A percentile compares a stretch with the other conserved stretches of the same genome.
phyloP scores from a whole-genome alignment of 2,329 filamentous ascomycete species.

The Microdochium trichocladiopsis region DNA sequence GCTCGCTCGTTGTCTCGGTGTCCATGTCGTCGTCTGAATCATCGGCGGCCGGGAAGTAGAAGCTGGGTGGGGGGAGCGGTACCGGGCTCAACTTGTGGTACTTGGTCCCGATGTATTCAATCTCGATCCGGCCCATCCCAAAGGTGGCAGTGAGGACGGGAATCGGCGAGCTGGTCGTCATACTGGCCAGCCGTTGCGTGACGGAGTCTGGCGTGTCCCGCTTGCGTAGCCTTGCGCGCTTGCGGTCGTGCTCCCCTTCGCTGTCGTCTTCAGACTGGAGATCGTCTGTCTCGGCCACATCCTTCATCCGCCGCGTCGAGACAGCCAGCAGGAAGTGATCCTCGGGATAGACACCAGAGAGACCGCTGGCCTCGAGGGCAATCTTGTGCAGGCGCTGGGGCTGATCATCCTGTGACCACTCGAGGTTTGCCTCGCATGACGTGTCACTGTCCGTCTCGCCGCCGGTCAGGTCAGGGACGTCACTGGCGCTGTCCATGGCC shows the following conservation, averaged over 20 bases:
- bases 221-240: slow-evolving; percentile 6
- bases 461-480: slow-evolving; percentile 16
- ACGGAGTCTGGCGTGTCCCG: slow-evolving; percentile 30
- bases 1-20: slow-evolving; percentile 6
- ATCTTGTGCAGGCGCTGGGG: slow-evolving; percentile 12
- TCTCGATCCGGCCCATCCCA: slow-evolving; percentile 20
- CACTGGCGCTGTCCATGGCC: slow-evolving; percentile 21
- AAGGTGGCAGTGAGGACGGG: slow-evolving; percentile 3
- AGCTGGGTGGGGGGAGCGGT: slow-evolving; percentile 42
- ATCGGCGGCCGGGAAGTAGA: slow-evolving; percentile 40
- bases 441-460: slow-evolving; percentile 22
- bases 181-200: slow-evolving; percentile 30
- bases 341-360: slow-evolving; percentile 54
- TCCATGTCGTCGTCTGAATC: slow-evolving; percentile 21
- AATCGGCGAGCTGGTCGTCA: slow-evolving; percentile 31
- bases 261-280: slow-evolving; percentile 5
- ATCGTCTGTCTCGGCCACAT: slow-evolving; percentile 1
- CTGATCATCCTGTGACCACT: slow-evolving; percentile 29
- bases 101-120: slow-evolving; percentile 36
- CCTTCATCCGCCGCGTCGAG: slow-evolving; percentile 34
- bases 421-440: slow-evolving; percentile 25
- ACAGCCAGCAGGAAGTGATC: slow-evolving; percentile 56
- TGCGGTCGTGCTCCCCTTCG: background rate
- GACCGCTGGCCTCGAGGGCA: slow-evolving; percentile 47
- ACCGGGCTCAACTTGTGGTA: slow-evolving; percentile 37